Percentiles rank a stretch among this genome's conserved stretches.
Conservation (phyloP, 345 rosid genomes). For the Angophora floribunda region DNA sequence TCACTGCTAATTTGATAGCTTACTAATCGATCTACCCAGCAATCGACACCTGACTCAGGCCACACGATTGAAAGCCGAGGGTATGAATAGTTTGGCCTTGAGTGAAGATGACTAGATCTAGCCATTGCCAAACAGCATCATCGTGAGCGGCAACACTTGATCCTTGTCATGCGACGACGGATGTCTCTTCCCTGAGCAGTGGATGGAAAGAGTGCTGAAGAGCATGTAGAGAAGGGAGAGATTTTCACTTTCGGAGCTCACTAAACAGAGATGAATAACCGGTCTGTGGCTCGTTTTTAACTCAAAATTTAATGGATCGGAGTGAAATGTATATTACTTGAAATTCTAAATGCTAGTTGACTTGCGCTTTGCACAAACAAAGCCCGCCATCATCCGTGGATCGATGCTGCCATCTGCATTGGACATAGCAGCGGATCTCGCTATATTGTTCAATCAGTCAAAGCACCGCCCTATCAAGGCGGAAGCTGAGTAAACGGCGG, state of each 20-base stretch:
- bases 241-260: not conserved
- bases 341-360: not conserved
- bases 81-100: not conserved
- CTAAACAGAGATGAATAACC: not conserved
- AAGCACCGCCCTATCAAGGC: not conserved
- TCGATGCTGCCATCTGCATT: not conserved
- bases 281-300: not conserved
- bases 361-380: not conserved
- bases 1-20: too few species aligned
- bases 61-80: too few species aligned
- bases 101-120: not conserved
- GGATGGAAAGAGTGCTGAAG: not conserved
- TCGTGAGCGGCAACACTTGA: not conserved
- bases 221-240: not conserved
- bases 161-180: not conserved
- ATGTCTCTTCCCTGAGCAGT: not conserved
- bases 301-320: not conserved
- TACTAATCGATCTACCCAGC: too few species aligned
- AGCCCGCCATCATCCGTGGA: not conserved
- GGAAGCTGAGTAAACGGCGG: not conserved
- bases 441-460: not conserved
- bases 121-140: not conserved
- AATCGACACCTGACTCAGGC: too few species aligned
- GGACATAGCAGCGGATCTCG: not conserved
- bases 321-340: not conserved